Percentiles rank a stretch among this genome's conserved stretches.
Conservation (phyloP, 352 stramenopile genomes). For the Phytophthora hybrid region DNA sequence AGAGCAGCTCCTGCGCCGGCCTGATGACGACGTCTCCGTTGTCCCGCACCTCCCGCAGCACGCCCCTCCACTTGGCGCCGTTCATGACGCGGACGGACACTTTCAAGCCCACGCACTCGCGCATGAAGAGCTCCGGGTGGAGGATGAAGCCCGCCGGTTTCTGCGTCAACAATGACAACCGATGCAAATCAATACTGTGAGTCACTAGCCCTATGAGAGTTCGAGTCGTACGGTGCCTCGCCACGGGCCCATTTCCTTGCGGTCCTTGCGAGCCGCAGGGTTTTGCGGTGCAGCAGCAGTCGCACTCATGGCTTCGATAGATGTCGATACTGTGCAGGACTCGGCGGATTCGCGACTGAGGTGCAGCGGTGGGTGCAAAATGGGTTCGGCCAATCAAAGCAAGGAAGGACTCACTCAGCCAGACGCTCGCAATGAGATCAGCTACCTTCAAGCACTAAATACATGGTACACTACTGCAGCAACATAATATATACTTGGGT, state of each 20-base stretch:
- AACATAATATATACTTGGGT: slow-evolving; percentile 26
- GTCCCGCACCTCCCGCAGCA: slow-evolving; percentile 24
- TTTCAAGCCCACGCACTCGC: slow-evolving; percentile 25
- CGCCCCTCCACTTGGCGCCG: slow-evolving; percentile 36
- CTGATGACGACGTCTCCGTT: slow-evolving; percentile 35
- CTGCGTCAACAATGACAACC: slow-evolving; percentile 12
- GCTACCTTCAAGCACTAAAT: too few species aligned
- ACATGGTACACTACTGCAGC: neutral
- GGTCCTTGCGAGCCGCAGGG: slow-evolving; percentile 5
- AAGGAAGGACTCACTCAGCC: neutral
- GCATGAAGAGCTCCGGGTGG: slow-evolving; percentile 36
- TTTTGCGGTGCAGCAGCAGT: slow-evolving; percentile 1
- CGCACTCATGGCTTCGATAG: slow-evolving; percentile 16
- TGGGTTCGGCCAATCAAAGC: slow-evolving; percentile 5
- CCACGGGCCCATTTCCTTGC: slow-evolving; percentile 28
- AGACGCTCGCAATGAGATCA: slow-evolving; percentile 17
- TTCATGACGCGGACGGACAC: slow-evolving; percentile 37
- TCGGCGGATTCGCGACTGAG: slow-evolving; percentile 20
- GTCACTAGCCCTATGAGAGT: neutral
- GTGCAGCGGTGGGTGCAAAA: slow-evolving; percentile 13
- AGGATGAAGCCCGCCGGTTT: slow-evolving; percentile 37
- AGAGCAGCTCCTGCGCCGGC: slow-evolving; percentile 38
- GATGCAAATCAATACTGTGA: neutral
- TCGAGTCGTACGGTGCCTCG: slow-evolving; percentile 25
- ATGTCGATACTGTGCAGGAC: neutral